Evolutionary conservation across 345 rosid genomes (phyloP), one percentile per base, ranked within the genome.

Genomic region (Geranium rotundifolium): DNA sequence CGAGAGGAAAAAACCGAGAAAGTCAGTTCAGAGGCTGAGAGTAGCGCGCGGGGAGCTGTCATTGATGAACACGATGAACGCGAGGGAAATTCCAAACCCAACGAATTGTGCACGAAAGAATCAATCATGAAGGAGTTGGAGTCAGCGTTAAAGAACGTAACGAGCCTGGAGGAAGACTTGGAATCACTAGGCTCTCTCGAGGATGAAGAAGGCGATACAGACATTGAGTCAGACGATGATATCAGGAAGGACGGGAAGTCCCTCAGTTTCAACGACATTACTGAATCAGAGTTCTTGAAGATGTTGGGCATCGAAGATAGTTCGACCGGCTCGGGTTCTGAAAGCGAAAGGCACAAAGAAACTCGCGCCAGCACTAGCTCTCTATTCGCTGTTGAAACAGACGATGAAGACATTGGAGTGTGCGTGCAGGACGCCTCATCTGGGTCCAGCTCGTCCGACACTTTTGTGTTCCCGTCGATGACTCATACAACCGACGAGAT

Each of bases 261-360:
- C 0, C 63, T 17, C n/a, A 84, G 91, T 80, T 74, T 81, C 71
- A 89, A 91, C 75, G 85, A 78, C 67, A 17, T 77, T 64, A 78
- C 84, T 31, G 87, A 86, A 58, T 75, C 81, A 58, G 85, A 88
- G 70, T 86, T 88, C 73, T 78, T 91, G 61, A 73, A 83, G 39
- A 80, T 83, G 84, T 77, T 86, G 67, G 90, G 73, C 58, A 66
- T 73, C 55, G 90, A 82, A 56, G 76, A 76, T 15, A 61, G 69
- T 74, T 56, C 80, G 56, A 69, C 65, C 67, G 69, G 70, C 62
- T 68, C 23, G 56, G 60, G 64, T 65, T 83, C 85, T 54, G 81
- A 77, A 34, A 34, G 41, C 69, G 29, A 71, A 59, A 81, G 27
- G 27, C 27, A 78, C 65, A 84, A 85, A 5, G 90, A 88, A n/a